Evolutionary conservation across 1,284 basidiomycete species (phyloP), one percentile per base, ranked within the genome.

Genomic region (Afroboletus lepidellus): DNA sequence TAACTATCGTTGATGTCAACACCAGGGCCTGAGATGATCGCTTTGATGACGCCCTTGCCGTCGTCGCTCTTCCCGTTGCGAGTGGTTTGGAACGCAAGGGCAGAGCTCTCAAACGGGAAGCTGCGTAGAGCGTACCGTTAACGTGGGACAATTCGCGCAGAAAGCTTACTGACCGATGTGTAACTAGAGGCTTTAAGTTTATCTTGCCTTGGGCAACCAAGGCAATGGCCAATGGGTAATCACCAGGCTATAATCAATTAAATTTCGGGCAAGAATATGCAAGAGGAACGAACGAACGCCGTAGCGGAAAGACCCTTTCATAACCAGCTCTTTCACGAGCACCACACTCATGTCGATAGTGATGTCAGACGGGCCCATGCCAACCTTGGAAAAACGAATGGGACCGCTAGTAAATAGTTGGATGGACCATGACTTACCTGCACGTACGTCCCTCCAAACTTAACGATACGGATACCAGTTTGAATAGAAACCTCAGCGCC

Each of bases 271-370:
- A 11, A 24, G 27, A 33, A 38, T 2, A 1, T 16, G 27, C 20
- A 3, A 32, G 27, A 24, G 20, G 6, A 53, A 33, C 8, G 20
- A 16, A 75, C 83, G 51, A 71, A 89, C 85, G 11, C 87, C 89
- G 59, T 90, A 94, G 56, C 92, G 86, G 86, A 94, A 94, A 16
- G 90, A 92, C 41, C 92, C 92, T 62, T 86, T 88, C 69, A 93
- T 77, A 56, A 78, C 81, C 30, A 96, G 68, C 70, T 96, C 92
- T 73, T 94, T 94, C 57, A 75, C 73, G 58, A 85, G 76, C 21
- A 90, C 69, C 34, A 74, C 72, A 32, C 80, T 79, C 60, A 89
- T 70, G 45, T 89, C 82, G 47, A 90, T 72, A 11, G 74, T 76
- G 43, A 88, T 75, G 55, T 88, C 77, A 3, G 84, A 73, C 44